These are phyloP conservation scores for Geosmithia flava DNA, from an alignment of 2,329 filamentous ascomycete genomes.

Conservation along the genomic window DNA sequence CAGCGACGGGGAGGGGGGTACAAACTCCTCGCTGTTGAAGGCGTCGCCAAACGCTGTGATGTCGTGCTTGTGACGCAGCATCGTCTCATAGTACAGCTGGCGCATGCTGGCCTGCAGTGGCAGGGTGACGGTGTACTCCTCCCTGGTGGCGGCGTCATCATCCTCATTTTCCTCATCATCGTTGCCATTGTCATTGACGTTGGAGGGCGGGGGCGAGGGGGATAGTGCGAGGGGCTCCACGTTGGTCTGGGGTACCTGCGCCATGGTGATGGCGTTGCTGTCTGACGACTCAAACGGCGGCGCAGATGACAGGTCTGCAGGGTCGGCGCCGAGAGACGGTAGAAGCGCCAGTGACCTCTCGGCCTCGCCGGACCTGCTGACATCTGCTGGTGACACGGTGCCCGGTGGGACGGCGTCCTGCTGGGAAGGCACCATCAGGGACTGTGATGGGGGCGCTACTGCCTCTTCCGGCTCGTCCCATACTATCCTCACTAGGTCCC, in stretches of 20 bases:
- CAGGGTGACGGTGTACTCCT: constrained; percentile 40
- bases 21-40: constrained; percentile 25
- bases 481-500: neutral
- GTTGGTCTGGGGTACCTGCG: constrained; percentile 7
- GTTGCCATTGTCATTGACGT: neutral
- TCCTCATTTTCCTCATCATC: neutral
- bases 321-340: constrained; percentile 5
- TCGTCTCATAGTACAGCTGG: constrained; percentile 35
- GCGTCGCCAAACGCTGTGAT: constrained; percentile 31
- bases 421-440: constrained; percentile 8
- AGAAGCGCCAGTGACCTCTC: constrained; percentile 9
- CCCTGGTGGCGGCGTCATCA: neutral
- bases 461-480: neutral
- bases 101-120: constrained; percentile 41
- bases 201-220: too few species aligned
- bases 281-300: constrained; percentile 9
- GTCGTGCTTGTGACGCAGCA: constrained; percentile 27
- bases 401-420: constrained; percentile 5
- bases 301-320: constrained; percentile 7
- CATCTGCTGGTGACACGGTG: constrained; percentile 25
- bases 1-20: constrained; percentile 23
- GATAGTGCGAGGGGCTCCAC: neutral
- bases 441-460: constrained; percentile 3
- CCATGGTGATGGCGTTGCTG: constrained; percentile 12
- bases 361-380: constrained; percentile 16